Evolutionary conservation across 345 rosid species (phyloP).

Genomic region (Kandelia obovata): DNA sequence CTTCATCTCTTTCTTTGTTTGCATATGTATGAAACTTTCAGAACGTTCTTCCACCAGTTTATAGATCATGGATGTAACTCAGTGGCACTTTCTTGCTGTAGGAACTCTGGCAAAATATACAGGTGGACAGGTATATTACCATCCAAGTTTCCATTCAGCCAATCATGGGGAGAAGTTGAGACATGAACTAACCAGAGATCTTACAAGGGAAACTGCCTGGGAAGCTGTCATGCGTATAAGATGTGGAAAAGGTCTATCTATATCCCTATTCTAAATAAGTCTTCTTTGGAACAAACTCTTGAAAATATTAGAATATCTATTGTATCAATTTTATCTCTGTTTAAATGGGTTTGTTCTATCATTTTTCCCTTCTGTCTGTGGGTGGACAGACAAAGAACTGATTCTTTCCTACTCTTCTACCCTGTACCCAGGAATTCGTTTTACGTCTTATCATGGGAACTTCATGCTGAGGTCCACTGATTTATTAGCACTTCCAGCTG

Average conservation of each 20-base stretch:
- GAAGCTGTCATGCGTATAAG: constrained; percentile 99
- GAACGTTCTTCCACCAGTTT: neutral
- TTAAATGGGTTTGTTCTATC: neutral
- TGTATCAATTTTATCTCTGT: neutral
- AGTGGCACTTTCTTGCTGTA: constrained; percentile 20
- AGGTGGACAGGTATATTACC: constrained; percentile 93
- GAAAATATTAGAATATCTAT: neutral
- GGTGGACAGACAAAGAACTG: constrained; percentile 3
- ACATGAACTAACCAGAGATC: constrained; percentile 88
- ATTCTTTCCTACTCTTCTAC: neutral
- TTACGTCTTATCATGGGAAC: constrained; percentile 92
- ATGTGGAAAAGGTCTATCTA: constrained; percentile 88
- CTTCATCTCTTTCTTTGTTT: neutral
- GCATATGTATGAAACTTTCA: neutral
- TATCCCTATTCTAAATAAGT: neutral
- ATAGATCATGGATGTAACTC: neutral
- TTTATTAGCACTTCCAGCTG: constrained; percentile 92
- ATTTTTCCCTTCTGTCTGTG: neutral
- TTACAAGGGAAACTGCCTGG: constrained; percentile 99
- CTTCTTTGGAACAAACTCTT: neutral
- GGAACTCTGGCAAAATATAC: constrained; percentile 95
- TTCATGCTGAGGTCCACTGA: constrained; percentile 98
- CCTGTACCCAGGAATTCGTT: constrained; percentile 68
- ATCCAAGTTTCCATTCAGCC: constrained; percentile 78
- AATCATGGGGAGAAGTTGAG: constrained; percentile 78